Evolutionary conservation across 2,329 filamentous ascomycete species (phyloP).

Genomic region (Penicillium sp.): DNA sequence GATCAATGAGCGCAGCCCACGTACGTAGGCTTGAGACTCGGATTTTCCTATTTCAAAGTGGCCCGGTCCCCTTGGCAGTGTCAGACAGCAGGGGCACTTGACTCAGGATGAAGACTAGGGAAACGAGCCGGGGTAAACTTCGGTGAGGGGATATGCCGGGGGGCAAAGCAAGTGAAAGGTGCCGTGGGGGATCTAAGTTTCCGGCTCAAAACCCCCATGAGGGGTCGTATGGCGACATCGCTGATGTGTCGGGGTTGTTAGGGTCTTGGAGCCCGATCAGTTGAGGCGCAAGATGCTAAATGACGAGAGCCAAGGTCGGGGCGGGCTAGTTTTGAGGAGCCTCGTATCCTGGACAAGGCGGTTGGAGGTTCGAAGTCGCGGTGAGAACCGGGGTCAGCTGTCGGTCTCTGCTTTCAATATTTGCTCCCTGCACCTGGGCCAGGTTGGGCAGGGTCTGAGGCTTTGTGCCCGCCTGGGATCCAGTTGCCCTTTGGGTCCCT

Average conservation of each 20-base stretch:
- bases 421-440: not conserved
- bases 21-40: not conserved
- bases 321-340: not conserved
- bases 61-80: not conserved
- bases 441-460: not conserved
- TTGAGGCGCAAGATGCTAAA: constrained; percentile 1
- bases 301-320: constrained; percentile 18
- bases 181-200: not conserved
- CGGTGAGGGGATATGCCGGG: not conserved
- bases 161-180: not conserved
- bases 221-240: not conserved
- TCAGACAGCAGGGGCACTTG: constrained; percentile 4
- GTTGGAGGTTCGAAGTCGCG: not conserved
- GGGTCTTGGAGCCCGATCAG: not conserved
- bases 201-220: not conserved
- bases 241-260: not conserved
- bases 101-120: not conserved
- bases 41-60: not conserved
- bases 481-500: not conserved
- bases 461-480: not conserved
- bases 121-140: not conserved
- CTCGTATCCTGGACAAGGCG: not conserved
- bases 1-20: not conserved
- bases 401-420: not conserved
- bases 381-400: not conserved